These are phyloP conservation scores for Trichoderma endophyticum DNA, from an alignment of 2,329 filamentous ascomycete genomes.

Conservation along the genomic window DNA sequence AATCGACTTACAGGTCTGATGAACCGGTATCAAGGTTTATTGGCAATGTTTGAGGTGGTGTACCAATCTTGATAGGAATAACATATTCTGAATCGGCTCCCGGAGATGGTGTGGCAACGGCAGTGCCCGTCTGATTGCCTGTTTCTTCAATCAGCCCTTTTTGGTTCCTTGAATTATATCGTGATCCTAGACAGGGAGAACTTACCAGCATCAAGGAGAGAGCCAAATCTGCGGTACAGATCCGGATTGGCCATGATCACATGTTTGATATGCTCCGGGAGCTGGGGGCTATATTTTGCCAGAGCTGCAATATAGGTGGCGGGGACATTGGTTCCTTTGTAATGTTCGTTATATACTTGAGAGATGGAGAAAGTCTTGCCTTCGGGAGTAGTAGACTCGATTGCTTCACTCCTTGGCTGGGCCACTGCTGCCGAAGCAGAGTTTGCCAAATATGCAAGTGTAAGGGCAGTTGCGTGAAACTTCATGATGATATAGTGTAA, in stretches of 20 bases:
- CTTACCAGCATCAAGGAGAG: constrained; percentile 15
- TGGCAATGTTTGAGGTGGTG: constrained; percentile 52
- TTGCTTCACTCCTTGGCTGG: background rate
- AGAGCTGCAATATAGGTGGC: constrained; percentile 32
- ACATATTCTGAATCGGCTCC: constrained; percentile 55
- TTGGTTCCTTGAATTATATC: background rate
- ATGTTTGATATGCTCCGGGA: constrained; percentile 29
- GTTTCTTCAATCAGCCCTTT: background rate
- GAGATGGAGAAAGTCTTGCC: constrained; percentile 28
- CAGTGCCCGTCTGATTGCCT: constrained; percentile 25
- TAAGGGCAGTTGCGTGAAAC: background rate
- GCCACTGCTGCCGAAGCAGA: constrained; percentile 11
- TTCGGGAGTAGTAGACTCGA: background rate
- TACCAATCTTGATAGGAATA: constrained; percentile 61
- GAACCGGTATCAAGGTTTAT: constrained; percentile 67
- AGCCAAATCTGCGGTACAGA: constrained; percentile 26
- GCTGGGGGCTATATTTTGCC: constrained; percentile 36
- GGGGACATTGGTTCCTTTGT: constrained; percentile 32
- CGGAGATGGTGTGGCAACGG: constrained; percentile 28
- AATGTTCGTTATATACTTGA: constrained; percentile 36
- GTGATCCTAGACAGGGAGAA: background rate
- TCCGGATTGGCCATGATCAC: constrained; percentile 26
- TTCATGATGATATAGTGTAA: constrained; percentile 18
- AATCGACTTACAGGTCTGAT: constrained; percentile 44
- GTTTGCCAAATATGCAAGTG: constrained; percentile 2